Percentiles rank a stretch among this genome's conserved stretches.
phyloP scores from a whole-genome alignment of 345 rosid genomes.

The Salix arbutifolia region DNA sequence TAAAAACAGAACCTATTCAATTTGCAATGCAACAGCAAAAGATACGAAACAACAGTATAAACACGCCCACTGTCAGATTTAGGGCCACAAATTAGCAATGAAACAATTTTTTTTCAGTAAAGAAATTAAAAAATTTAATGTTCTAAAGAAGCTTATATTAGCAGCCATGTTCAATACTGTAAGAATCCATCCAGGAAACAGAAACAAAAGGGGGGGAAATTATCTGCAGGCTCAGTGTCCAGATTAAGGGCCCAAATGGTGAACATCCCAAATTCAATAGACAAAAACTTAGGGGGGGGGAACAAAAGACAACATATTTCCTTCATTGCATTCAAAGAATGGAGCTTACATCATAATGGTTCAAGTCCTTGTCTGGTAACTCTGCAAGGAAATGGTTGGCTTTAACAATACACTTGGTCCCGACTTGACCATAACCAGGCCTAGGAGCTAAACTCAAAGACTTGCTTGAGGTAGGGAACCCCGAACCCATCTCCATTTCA shows the following conservation, averaged over 20 bases:
- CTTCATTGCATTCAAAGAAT: conserved; percentile 13
- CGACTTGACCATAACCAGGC: conserved; percentile 86
- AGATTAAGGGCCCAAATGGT: conserved; percentile 13
- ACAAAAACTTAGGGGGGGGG: not conserved
- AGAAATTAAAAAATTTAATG: not conserved
- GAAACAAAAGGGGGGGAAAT: not conserved
- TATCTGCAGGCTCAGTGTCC: conserved; percentile 14
- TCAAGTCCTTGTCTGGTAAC: conserved; percentile 86
- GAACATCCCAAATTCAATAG: no score
- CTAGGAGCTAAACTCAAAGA: conserved; percentile 67
- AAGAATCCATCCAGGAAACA: not conserved
- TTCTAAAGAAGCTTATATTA: conserved; percentile 1
- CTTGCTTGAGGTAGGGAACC: conserved; percentile 63
- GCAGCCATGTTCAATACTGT: not conserved
- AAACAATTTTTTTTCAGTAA: conserved; percentile 12
- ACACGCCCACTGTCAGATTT: conserved; percentile 31
- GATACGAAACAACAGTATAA: conserved; percentile 21
- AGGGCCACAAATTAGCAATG: conserved; percentile 31
- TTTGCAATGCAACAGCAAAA: conserved; percentile 30
- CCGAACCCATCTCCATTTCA: conserved; percentile 46
- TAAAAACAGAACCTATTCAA: conserved; percentile 29
- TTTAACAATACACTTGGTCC: conserved; percentile 91
- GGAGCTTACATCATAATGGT: conserved; percentile 86
- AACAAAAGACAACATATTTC: not conserved
- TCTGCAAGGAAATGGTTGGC: conserved; percentile 96